phyloP scores from a whole-genome alignment of 2,329 filamentous ascomycete species.

The Immersiporthe knoxdaviesiana region DNA sequence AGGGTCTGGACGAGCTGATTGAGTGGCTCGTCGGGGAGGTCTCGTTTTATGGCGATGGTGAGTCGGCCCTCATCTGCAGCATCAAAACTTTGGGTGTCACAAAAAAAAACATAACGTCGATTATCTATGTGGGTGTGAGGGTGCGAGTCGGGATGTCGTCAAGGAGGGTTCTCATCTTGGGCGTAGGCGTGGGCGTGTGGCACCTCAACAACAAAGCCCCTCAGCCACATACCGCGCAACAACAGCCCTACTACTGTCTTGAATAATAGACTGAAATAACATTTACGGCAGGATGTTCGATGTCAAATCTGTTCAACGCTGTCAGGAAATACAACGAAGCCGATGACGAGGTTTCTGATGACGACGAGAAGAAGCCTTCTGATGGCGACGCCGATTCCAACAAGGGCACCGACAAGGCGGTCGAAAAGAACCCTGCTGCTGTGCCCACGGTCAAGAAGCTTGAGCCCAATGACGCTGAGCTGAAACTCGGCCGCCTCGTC shows the following conservation, averaged over 20 bases:
- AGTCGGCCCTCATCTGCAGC: constrained; percentile 32
- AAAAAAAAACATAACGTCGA: constrained; percentile 5
- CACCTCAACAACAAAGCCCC: not conserved
- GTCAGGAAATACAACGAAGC: constrained; percentile 30
- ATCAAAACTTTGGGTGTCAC: not conserved
- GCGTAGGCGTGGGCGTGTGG: not conserved
- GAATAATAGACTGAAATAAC: constrained; percentile 11
- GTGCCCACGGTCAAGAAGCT: constrained; percentile 16
- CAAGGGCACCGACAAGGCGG: constrained; percentile 1
- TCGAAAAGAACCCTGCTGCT: constrained; percentile 15
- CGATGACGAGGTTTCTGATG: constrained; percentile 13
- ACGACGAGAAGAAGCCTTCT: not conserved
- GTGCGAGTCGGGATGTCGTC: not conserved
- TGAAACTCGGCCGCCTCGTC: constrained; percentile 44
- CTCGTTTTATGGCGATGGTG: constrained; percentile 49
- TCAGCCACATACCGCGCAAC: not conserved
- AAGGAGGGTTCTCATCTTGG: not conserved
- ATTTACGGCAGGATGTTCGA: constrained; percentile 27
- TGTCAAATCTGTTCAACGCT: constrained; percentile 32
- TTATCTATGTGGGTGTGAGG: not conserved
- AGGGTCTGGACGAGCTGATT: constrained; percentile 49
- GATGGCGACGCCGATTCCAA: not conserved
- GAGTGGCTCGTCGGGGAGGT: constrained; percentile 50
- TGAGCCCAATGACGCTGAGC: constrained; percentile 36
- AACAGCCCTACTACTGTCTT: not conserved